Evolutionary conservation across 2,329 filamentous ascomycete species (phyloP).

Genomic region (Lasiodiplodia sp.): DNA sequence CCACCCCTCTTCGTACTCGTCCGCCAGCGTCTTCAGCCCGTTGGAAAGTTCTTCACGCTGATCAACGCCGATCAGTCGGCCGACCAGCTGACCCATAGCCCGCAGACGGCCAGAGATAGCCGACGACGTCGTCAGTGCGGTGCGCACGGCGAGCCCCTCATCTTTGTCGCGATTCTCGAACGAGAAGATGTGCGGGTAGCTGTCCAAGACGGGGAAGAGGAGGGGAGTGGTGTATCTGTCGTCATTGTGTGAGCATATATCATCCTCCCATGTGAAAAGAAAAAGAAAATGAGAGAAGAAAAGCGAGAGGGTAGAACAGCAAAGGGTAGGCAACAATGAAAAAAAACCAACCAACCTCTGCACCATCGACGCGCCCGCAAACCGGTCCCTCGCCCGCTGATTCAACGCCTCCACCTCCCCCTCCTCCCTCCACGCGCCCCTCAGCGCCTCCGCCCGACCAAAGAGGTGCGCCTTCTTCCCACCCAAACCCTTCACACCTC

Average conservation of each 20-base stretch:
- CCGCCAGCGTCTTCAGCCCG: constrained; percentile 79
- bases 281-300: not conserved
- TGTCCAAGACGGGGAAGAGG: constrained; percentile 79
- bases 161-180: constrained; percentile 38
- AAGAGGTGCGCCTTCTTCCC: constrained; percentile 49
- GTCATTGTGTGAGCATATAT: not conserved
- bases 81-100: constrained; percentile 68
- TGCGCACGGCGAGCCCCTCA: constrained; percentile 46
- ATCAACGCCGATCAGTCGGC: constrained; percentile 71
- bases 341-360: constrained; percentile 43
- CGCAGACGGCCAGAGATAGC: constrained; percentile 74
- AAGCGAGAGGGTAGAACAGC: not conserved
- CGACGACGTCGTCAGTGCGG: constrained; percentile 75
- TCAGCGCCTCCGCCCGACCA: constrained; percentile 48
- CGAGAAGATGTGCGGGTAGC: constrained; percentile 79
- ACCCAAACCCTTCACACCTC: not conserved
- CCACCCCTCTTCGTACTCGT: constrained; percentile 91
- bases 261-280: no score
- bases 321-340: not conserved
- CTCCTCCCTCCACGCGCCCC: constrained; percentile 48
- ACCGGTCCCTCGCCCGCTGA: constrained; percentile 42
- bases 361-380: constrained; percentile 43
- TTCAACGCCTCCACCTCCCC: constrained; percentile 41
- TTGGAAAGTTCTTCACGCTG: constrained; percentile 87
- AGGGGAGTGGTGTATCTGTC: constrained; percentile 61